Conservation (phyloP, 768 basidiomycete species). For the Collybia sordida region DNA sequence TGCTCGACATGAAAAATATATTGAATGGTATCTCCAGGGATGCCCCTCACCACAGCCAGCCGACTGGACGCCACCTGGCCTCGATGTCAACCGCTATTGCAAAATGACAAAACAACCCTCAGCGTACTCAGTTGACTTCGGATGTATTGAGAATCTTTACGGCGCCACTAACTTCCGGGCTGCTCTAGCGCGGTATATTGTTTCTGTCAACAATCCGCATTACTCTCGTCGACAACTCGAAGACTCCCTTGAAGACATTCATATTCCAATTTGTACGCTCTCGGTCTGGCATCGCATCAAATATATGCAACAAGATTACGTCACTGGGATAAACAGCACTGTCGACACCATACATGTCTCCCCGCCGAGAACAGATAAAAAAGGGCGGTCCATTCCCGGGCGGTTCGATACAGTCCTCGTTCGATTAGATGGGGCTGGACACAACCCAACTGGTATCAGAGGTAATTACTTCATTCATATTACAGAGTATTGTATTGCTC, state of each 20-base stretch:
- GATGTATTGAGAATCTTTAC: neutral
- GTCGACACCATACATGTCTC: constrained; percentile 31
- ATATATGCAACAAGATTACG: neutral
- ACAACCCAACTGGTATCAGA: constrained; percentile 6
- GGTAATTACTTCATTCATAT: constrained; percentile 12
- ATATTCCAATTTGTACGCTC: neutral
- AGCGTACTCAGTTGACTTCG: neutral
- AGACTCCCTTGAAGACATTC: neutral
- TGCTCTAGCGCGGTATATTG: neutral
- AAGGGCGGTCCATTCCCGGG: constrained; percentile 13
- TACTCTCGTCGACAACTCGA: neutral
- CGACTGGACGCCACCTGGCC: neutral
- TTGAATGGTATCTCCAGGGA: neutral
- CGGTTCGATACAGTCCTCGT: constrained; percentile 31
- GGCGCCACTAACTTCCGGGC: neutral
- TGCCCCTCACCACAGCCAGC: neutral
- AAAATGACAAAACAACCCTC: constrained; percentile 1
- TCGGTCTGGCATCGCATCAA: neutral
- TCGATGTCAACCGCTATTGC: neutral
- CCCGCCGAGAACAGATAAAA: constrained; percentile 9
- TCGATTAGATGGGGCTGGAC: neutral
- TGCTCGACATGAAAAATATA: neutral
- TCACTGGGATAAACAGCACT: too few relatives aligned
- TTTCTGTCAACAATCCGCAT: neutral
- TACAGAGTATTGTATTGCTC: neutral